A percentile compares a stretch with the other conserved stretches of the same genome.
phyloP scores from a whole-genome alignment of 805 yeast species.

The Ogataea thermomethanolica region DNA sequence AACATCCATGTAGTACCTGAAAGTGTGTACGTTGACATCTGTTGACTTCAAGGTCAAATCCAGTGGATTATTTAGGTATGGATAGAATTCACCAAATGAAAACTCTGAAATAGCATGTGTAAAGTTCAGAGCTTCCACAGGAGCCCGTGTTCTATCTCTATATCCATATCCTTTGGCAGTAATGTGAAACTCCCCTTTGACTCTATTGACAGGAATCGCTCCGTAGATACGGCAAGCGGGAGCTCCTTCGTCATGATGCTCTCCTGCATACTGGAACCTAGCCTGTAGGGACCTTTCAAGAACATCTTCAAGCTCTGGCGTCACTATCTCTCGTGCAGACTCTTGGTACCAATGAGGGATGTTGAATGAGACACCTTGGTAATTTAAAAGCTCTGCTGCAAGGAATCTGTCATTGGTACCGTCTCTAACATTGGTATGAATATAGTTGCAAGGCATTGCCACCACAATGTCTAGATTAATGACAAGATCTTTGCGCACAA shows the following conservation, averaged over 20 bases:
- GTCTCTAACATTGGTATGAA: conserved; percentile 77
- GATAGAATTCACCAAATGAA: conserved; percentile 88
- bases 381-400: conserved; percentile 71
- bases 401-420: conserved; percentile 70
- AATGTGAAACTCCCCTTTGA: conserved; percentile 80
- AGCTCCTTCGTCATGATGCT: conserved; percentile 46
- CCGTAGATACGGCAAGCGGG: conserved; percentile 90
- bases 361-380: conserved; percentile 59
- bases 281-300: conserved; percentile 66
- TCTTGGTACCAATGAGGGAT: conserved; percentile 49
- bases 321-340: conserved; percentile 40
- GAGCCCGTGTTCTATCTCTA: conserved; percentile 44
- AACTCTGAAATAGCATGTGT: conserved; percentile 83
- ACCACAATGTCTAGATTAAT: conserved; percentile 79
- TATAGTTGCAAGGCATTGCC: conserved; percentile 74
- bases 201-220: conserved; percentile 76
- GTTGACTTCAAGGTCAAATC: conserved; percentile 68
- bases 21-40: conserved; percentile 45
- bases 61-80: conserved; percentile 82
- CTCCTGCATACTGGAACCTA: conserved; percentile 48
- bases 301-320: conserved; percentile 66
- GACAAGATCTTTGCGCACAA: conserved; percentile 52
- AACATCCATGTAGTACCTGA: conserved; percentile 67
- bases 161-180: conserved; percentile 74
- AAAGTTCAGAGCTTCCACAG: conserved; percentile 58